Base-by-base conservation (phyloP, 257 asterid genomes). In the Scutellaria baicalensis region DNA sequence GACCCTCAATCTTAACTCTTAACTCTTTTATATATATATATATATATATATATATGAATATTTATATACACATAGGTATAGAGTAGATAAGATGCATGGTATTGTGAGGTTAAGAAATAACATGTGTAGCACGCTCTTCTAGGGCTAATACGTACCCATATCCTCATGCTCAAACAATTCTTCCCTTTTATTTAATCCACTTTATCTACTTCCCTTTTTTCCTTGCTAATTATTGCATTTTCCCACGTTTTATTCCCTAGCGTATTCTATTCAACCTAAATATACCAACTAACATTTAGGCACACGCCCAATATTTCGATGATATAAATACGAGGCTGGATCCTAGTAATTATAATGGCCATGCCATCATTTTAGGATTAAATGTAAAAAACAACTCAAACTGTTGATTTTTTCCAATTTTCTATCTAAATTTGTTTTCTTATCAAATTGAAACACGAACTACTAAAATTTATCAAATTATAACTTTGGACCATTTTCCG, bases 141-240 rank as follows among this genome's bases (percentile, higher is more conserved):
- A 44, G 14, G 43, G 16, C 38, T 62, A 56, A 60, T 27, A n/a
- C n/a, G n/a, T n/a, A 20, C 60, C 16, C 50, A 3, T 27, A 27
- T 27, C 33, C 5, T 27, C 4, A 47, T 14, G 9, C 61, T 64
- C 14, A 6, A 1, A 11, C 2, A 65, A 21, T 50, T 54, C 61
- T 44, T 61, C 8, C 67, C 12, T 59, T 58, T 13, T 63, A 66
- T 54, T 76, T 57, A 76, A 68, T 52, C 52, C 66, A 73, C 71
- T 20, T 80, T 77, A 73, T 77, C 75, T 78, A 73, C 68, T 50
- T 35, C 17, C 31, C n/a, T 13, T 8, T 70, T 44, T n/a, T 31
- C 45, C 35, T 35, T 1, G 7, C 40, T 33, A 44, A 77, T 73
- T 55, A 62, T 57, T 73, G 70, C 73, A 57, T 66, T 23, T 54